A percentile compares a stretch with the other conserved stretches of the same genome.
These are phyloP conservation scores for Fusarium sp. DNA, from an alignment of 2,329 filamentous ascomycete genomes.

Conservation along the genomic window DNA sequence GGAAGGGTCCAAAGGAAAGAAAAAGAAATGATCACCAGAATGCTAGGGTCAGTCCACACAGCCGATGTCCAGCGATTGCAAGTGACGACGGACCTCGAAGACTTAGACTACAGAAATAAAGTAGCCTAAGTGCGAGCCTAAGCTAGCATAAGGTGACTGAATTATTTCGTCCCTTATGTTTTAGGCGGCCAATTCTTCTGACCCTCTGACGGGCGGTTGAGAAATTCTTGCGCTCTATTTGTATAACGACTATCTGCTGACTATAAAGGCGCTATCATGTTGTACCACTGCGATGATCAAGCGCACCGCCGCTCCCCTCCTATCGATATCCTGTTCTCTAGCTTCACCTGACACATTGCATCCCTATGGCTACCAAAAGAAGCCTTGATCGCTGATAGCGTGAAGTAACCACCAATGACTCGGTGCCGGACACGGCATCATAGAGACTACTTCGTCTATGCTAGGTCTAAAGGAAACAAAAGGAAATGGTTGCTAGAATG, in stretches of 20 bases:
- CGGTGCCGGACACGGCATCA: too few species aligned
- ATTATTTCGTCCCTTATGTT: not conserved
- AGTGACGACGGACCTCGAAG: not conserved
- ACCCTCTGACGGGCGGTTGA: not conserved
- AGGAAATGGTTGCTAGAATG: too few species aligned
- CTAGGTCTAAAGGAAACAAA: too few species aligned
- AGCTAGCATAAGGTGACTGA: not conserved
- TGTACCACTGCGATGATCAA: not conserved
- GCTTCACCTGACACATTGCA: too few species aligned
- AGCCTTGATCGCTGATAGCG: too few species aligned
- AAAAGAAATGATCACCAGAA: constrained; percentile 18
- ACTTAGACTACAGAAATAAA: not conserved
- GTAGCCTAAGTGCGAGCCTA: not conserved
- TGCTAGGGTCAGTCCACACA: not conserved
- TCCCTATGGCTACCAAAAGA: too few species aligned
- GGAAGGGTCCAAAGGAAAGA: constrained; percentile 19
- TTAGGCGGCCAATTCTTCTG: not conserved
- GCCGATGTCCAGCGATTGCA: not conserved
- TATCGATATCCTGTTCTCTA: too few species aligned
- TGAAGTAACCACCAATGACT: too few species aligned
- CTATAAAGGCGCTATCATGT: not conserved
- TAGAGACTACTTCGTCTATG: too few species aligned
- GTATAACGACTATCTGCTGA: not conserved
- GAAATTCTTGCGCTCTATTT: not conserved
- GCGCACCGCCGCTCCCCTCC: not conserved